Conservation (phyloP, 2,329 filamentous ascomycete genomes). For the Trichoderma asperellum region DNA sequence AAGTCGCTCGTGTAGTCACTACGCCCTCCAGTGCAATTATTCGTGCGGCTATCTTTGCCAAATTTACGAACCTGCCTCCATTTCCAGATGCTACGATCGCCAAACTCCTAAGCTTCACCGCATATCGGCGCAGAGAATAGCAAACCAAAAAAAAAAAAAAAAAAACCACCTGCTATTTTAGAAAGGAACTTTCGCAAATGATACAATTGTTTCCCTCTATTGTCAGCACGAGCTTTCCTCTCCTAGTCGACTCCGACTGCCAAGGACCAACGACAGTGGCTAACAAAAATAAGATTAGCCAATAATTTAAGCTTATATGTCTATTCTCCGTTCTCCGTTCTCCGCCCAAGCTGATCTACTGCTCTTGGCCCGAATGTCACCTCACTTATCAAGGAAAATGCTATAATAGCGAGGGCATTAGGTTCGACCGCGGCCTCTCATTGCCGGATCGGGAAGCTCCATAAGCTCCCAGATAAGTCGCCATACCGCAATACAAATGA, state of each 20-base stretch:
- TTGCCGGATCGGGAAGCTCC: conserved; percentile 49
- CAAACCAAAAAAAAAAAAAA: background rate
- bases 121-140: background rate
- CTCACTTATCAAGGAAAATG: conserved; percentile 6
- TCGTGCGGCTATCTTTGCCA: background rate
- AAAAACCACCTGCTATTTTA: conserved; percentile 9
- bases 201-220: background rate
- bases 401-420: background rate
- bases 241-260: background rate
- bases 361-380: conserved; percentile 4
- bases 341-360: background rate
- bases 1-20: no score
- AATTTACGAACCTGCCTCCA: no score
- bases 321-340: background rate
- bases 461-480: background rate
- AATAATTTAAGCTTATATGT: conserved; percentile 25
- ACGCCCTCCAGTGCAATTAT: background rate
- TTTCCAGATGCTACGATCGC: no score
- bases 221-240: background rate
- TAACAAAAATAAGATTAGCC: conserved; percentile 1
- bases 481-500: background rate
- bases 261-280: background rate
- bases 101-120: background rate
- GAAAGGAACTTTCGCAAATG: conserved; percentile 20
- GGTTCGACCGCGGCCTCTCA: background rate